Evolutionary conservation across 1,284 basidiomycete species (phyloP).

Genomic region (Malassezia slooffiae): DNA sequence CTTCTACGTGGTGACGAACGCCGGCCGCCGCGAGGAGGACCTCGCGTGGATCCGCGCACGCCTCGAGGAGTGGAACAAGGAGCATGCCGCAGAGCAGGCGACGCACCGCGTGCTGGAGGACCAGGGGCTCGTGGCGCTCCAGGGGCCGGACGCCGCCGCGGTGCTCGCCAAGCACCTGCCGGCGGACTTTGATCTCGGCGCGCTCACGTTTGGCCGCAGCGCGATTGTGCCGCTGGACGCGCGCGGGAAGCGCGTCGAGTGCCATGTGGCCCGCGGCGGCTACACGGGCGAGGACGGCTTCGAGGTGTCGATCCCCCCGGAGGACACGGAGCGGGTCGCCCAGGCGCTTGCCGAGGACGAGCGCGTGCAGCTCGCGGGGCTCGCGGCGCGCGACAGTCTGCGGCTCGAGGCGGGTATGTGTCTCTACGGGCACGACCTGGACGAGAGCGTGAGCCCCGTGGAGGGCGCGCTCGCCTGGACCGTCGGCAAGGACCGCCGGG

Average conservation of each 20-base stretch:
- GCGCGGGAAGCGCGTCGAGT: slow-evolving; percentile 45
- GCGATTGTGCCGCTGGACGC: slow-evolving; percentile 46
- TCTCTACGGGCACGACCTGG: slow-evolving; percentile 84
- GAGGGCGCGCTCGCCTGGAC: slow-evolving; percentile 83
- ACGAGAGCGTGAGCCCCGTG: slow-evolving; percentile 73
- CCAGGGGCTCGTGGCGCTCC: slow-evolving; percentile 81
- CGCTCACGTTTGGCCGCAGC: slow-evolving; percentile 42
- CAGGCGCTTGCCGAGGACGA: slow-evolving; percentile 56
- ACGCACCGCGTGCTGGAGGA: slow-evolving; percentile 69
- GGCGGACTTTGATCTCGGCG: slow-evolving; percentile 53
- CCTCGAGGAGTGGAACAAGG: slow-evolving; percentile 48
- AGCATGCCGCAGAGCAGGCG: slow-evolving; percentile 52
- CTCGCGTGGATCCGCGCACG: slow-evolving; percentile 64
- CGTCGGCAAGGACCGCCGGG: slow-evolving; percentile 75
- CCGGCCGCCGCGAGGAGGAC: slow-evolving; percentile 71
- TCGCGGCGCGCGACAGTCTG: slow-evolving; percentile 84
- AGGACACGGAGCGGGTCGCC: slow-evolving; percentile 62
- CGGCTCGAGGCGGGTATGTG: slow-evolving; percentile 97
- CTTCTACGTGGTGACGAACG: slow-evolving; percentile 97
- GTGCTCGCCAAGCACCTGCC: slow-evolving; percentile 60
- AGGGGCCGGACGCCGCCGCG: slow-evolving; percentile 73
- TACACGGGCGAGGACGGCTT: slow-evolving; percentile 99
- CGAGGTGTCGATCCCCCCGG: slow-evolving; percentile 84
- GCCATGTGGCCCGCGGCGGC: slow-evolving; percentile 84
- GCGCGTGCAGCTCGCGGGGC: slow-evolving; percentile 69